Base-by-base conservation (phyloP, 2,329 filamentous ascomycete genomes). In the Sporothrix brasiliensis region DNA sequence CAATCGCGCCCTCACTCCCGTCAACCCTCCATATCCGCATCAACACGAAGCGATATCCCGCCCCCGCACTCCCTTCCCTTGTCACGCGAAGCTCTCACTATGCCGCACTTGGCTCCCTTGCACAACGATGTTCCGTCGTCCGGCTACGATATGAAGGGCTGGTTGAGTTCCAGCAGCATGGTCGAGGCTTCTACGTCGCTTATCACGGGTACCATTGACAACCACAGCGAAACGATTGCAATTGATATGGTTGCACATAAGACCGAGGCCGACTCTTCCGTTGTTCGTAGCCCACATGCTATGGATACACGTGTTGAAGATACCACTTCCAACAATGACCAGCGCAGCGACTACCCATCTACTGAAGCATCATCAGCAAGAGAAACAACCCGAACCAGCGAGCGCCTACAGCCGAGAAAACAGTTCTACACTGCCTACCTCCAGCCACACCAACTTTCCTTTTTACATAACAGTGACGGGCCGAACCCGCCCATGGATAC, bases 101-200 rank as follows among this genome's bases (percentile, higher is more conserved):
- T 69, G 68, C 65, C 70, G 13, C 44, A 72, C n/a, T 63, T 71
- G 6, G 67, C 71, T 24, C 68, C 58, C 69, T n/a, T 58, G 16
- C 68, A 70, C 39, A 44, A 52, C 58, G 61, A 69, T 34, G 71
- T 71, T 16, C 66, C 67, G 3, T 73, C 70, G 27, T 72, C 73
- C 1, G 63, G 67, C 39, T 71, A 73, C 53, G 73, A 73, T 49
- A 30, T 74, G 65, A 66, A 52, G 14, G 47, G 67, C n/a, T 74
- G 73, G 73, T 47, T 73, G 41, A 44, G 68, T 4, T 34, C 67
- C 4, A 69, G 53, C 60, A 70, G 60, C 30, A 58, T 61, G 10
- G 30, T 34, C 7, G 69, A 73, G 4, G 52, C 60, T 6, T 14
- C 65, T 6, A 24, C 61, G 5, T 11, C 47, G 1, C 58, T 53